These are phyloP conservation scores for Dothistroma pini DNA, from an alignment of 2,329 filamentous ascomycete genomes.

Conservation along the genomic window DNA sequence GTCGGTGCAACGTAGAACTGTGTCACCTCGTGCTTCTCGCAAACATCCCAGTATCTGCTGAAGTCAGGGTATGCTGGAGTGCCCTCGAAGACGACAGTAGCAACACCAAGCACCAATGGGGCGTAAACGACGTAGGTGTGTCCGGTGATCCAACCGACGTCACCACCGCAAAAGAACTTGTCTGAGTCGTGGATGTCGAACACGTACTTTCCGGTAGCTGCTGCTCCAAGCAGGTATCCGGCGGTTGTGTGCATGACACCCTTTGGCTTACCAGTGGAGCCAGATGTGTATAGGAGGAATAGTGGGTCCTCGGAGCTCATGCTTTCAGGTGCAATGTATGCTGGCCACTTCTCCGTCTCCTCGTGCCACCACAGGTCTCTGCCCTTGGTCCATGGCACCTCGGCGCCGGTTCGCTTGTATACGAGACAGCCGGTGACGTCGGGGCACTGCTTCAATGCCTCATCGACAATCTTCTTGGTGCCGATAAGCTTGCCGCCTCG, in stretches of 20 bases:
- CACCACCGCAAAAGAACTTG: conserved; percentile 94
- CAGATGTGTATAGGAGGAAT: conserved; percentile 96
- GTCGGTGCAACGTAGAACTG: conserved; percentile 99
- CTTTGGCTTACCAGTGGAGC: conserved; percentile 98
- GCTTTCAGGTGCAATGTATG: conserved; percentile 82
- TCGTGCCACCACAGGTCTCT: conserved; percentile 99
- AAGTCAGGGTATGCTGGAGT: conserved; percentile 97
- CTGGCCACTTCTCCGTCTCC: conserved; percentile 94
- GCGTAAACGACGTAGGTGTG: conserved; percentile 99
- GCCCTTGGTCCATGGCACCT: conserved; percentile 84
- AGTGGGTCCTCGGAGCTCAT: conserved; percentile 94
- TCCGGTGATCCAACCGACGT: conserved; percentile 98
- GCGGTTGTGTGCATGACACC: conserved; percentile 97
- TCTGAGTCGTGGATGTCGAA: conserved; percentile 97
- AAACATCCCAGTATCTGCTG: conserved; percentile 98
- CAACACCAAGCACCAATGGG: conserved; percentile 84
- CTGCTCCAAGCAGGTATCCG: conserved; percentile 91
- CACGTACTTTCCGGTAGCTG: conserved; percentile 93
- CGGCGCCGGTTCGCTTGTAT: conserved; percentile 90
- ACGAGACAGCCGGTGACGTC: conserved; percentile 82
- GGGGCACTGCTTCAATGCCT: conserved; percentile 93
- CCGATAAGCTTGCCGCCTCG: conserved; percentile 95
- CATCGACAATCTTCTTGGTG: conserved; percentile 99
- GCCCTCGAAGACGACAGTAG: conserved; percentile 96
- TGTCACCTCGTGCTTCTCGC: conserved; percentile 89